Percentiles rank a stretch among this genome's conserved stretches.
These are phyloP conservation scores for Cicer judaicum DNA, from an alignment of 306 rosid genomes.

Conservation along the genomic window DNA sequence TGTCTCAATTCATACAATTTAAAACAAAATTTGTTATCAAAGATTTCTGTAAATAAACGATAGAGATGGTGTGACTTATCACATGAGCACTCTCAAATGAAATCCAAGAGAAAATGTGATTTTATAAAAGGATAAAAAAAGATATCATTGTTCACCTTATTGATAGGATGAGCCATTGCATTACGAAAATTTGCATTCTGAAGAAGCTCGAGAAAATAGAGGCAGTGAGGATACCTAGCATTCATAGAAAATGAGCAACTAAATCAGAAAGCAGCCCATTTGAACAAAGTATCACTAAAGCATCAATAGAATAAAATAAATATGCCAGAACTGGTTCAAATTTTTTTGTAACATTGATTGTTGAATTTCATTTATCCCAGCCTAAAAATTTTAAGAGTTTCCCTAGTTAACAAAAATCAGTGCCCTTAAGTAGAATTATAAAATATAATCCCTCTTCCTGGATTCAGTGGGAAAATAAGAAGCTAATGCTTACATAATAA, in stretches of 20 bases:
- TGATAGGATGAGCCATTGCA: slow-evolving; percentile 98
- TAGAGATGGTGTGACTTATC: slow-evolving; percentile 1
- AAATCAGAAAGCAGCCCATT: slow-evolving; percentile 24
- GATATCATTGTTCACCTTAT: slow-evolving; percentile 61
- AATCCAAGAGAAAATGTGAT: slow-evolving; percentile 12
- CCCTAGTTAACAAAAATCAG: slow-evolving; percentile 9
- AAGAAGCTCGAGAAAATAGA: slow-evolving; percentile 90
- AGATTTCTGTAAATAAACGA: slow-evolving; percentile 16
- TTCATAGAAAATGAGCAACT: slow-evolving; percentile 15
- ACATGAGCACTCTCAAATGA: slow-evolving; percentile 29
- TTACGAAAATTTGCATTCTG: slow-evolving; percentile 86
- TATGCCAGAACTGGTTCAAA: slow-evolving; percentile 21
- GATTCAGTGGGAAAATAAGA: slow-evolving; percentile 14
- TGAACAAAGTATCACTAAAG: slow-evolving; percentile 12
- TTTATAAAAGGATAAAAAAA: slow-evolving; percentile 18
- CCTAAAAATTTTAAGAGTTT: background rate
- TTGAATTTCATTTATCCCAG: slow-evolving; percentile 12
- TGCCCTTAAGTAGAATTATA: slow-evolving; percentile 10
- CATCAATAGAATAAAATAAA: background rate
- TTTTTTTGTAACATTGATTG: background rate
- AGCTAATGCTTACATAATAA: slow-evolving; percentile 72
- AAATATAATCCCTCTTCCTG: slow-evolving; percentile 17
- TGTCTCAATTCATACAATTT: slow-evolving; percentile 14
- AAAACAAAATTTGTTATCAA: slow-evolving; percentile 3
- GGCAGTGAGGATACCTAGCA: slow-evolving; percentile 94